These are phyloP conservation scores for Saccharomycopsis sp. DNA, from an alignment of 805 yeast genomes.

Conservation along the genomic window DNA sequence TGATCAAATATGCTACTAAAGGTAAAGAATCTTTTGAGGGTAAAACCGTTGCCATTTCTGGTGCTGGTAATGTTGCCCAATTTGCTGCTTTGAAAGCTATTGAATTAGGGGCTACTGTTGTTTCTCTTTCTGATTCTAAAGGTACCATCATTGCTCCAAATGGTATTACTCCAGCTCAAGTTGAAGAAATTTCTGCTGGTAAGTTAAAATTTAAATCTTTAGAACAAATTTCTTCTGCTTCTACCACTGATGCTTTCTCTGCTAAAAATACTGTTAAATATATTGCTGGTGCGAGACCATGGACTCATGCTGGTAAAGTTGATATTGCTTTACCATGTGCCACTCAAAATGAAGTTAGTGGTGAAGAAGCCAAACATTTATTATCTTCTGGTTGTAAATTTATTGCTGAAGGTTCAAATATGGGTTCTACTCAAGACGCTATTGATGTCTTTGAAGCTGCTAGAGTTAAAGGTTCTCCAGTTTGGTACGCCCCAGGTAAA, in stretches of 20 bases:
- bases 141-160: constrained; percentile 68
- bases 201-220: constrained; percentile 70
- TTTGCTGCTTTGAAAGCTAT: constrained; percentile 96
- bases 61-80: constrained; percentile 99
- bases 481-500: constrained; percentile 99
- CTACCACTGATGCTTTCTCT: constrained; percentile 29
- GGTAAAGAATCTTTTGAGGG: constrained; percentile 88
- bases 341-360: constrained; percentile 95
- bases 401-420: constrained; percentile 98
- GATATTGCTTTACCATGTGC: constrained; percentile 98
- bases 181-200: constrained; percentile 64
- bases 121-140: constrained; percentile 89
- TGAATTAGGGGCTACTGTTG: constrained; percentile 93
- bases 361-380: constrained; percentile 92
- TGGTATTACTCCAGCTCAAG: constrained; percentile 80
- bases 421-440: constrained; percentile 99
- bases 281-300: constrained; percentile 91
- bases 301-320: constrained; percentile 84
- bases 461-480: constrained; percentile 44
- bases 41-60: constrained; percentile 93
- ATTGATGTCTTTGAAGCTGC: constrained; percentile 86
- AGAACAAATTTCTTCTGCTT: constrained; percentile 50
- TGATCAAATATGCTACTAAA: constrained; percentile 85
- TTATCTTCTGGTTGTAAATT: constrained; percentile 84
- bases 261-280: constrained; percentile 55